A percentile compares a stretch with the other conserved stretches of the same genome.
Evolutionary conservation across 176 grass and related monocot genomes (phyloP).

Genomic region (Oropetium thomaeum): DNA sequence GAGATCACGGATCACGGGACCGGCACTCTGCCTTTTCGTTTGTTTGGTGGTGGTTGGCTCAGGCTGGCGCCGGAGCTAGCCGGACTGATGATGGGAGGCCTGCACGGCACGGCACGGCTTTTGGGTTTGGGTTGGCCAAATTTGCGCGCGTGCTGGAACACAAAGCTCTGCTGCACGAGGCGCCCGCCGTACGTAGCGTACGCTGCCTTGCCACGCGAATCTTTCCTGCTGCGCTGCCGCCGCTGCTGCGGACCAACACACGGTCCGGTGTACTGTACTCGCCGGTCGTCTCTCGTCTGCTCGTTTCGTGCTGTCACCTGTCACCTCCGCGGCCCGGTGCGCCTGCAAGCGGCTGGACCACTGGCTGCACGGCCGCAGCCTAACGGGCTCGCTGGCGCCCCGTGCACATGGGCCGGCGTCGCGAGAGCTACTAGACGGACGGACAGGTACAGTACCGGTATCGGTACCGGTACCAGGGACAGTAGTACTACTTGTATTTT

Average conservation of each 20-base stretch:
- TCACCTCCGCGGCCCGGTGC: background rate
- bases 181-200: background rate
- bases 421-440: too few species aligned
- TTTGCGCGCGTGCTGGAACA: too few species aligned
- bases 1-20: background rate
- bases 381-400: too few species aligned
- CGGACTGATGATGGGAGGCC: background rate
- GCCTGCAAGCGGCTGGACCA: too few species aligned
- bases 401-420: background rate
- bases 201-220: background rate
- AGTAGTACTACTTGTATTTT: too few species aligned
- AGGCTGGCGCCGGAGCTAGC: too few species aligned
- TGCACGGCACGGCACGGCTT: background rate
- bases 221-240: background rate
- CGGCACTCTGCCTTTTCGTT: background rate
- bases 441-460: background rate
- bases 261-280: too few species aligned
- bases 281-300: background rate
- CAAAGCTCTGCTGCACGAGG: background rate
- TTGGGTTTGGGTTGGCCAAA: background rate
- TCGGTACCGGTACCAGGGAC: too few species aligned
- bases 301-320: slow-evolving; percentile 27
- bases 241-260: background rate
- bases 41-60: background rate
- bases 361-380: too few species aligned